These are phyloP conservation scores for Cucurbita argyrosperma DNA, from an alignment of 306 rosid species.

Conservation along the genomic window DNA sequence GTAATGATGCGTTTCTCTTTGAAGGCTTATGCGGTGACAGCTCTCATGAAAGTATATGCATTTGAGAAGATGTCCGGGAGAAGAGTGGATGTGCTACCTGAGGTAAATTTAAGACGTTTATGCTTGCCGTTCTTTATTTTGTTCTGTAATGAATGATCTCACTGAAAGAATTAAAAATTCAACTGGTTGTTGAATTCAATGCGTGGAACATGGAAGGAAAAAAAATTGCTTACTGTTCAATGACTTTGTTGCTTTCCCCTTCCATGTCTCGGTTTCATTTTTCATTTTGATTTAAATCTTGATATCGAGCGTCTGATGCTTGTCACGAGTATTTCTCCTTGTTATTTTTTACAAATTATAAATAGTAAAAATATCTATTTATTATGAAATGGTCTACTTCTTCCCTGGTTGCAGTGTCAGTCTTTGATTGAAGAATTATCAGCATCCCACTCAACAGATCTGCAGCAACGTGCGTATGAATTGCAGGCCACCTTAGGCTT, in stretches of 20 bases:
- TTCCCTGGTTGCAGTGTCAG: constrained; percentile 47
- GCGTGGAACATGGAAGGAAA: background rate
- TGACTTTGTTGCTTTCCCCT: background rate
- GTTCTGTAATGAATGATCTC: background rate
- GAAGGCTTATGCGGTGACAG: constrained; percentile 87
- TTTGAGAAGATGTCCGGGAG: constrained; percentile 68
- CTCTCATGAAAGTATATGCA: constrained; percentile 69
- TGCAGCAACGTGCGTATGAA: constrained; percentile 93
- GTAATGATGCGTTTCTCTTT: constrained; percentile 9
- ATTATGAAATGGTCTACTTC: background rate
- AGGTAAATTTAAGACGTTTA: constrained; percentile 36
- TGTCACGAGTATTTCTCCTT: background rate
- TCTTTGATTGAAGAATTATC: constrained; percentile 63
- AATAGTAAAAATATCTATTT: background rate
- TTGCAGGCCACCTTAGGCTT: constrained; percentile 51
- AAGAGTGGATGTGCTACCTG: constrained; percentile 65
- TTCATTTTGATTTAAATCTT: background rate
- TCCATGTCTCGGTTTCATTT: background rate
- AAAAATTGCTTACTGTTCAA: background rate
- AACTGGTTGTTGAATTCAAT: background rate
- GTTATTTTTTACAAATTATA: background rate
- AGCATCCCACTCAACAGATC: constrained; percentile 78
- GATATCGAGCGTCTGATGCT: background rate
- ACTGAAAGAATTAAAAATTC: background rate
- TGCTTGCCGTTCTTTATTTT: background rate